Base-by-base conservation (phyloP, 1,139 yeast species). In the Geotrichum europaeum region DNA sequence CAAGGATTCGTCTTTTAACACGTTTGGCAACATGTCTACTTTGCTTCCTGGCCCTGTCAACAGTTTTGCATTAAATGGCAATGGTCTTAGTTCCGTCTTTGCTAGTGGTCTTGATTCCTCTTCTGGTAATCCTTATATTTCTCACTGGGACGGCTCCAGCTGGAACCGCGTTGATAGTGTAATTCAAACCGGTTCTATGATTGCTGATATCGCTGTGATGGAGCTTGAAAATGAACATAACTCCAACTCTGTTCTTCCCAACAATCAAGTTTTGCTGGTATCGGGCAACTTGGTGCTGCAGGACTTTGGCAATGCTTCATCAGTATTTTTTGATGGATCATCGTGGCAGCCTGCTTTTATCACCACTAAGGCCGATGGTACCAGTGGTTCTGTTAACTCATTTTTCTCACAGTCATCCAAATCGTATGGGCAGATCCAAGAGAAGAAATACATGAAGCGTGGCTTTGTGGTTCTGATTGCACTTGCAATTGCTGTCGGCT, bases 381-480 rank as follows among this genome's bases (percentile, higher is more conserved):
- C 66, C 20, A 59, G 63, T 40, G 66, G 68, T 13, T 58, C 65
- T 64, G 59, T 69, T 68, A 62, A 65, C 69, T 57, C 71, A 65
- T 54, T 66, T 68, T 60, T 62, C 69, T 60, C 66, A 62, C 63
- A 62, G 64, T 56, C 62, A 32, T 59, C 67, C 62, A 56, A 60
- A 62, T 49, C 65, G 50, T 64, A 68, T 62, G 65, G 64, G 51
- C 62, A 61, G 25, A 47, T 65, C 45, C 56, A 57, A 32, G 66
- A 65, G 22, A 63, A 66, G 36, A 58, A 64, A 25, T 65, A 68
- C 60, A 69, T 75, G 72, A 69, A 68, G n/a, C 69, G 81, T 24
- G 98, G 98, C 0, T 89, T 85, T 71, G 91, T 92, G 22, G 96
- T 91, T 7, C 86, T 96, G 40, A 84, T 94, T 49, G 87, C 96